phyloP scores from a whole-genome alignment of 352 stramenopile genomes.

The Pythium dissotocum region DNA sequence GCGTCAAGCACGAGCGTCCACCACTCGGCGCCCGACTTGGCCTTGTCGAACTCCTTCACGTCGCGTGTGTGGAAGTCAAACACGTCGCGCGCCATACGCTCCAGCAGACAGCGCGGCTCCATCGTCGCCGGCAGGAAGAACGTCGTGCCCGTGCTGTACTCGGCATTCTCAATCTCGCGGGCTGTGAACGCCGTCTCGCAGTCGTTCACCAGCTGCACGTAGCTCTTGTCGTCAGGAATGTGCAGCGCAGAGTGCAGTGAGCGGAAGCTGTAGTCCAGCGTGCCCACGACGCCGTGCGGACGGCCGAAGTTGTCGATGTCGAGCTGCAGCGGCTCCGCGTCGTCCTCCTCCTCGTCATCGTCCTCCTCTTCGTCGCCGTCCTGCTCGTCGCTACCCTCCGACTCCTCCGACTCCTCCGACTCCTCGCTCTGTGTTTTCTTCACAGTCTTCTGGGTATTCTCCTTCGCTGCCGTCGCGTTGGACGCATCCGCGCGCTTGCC shows the following conservation, averaged over 20 bases:
- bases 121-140: conserved; percentile 58
- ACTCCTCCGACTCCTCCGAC: background rate
- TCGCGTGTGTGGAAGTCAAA: conserved; percentile 73
- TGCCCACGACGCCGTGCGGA: conserved; percentile 28
- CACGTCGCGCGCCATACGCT: conserved; percentile 71
- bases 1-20: conserved; percentile 82
- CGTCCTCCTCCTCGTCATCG: conserved; percentile 20
- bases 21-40: conserved; percentile 82
- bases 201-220: conserved; percentile 36
- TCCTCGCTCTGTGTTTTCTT: background rate
- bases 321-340: conserved; percentile 28
- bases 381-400: conserved; percentile 6
- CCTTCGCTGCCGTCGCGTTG: background rate
- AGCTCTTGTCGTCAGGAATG: conserved; percentile 31
- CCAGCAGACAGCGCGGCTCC: conserved; percentile 56
- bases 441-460: background rate
- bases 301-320: conserved; percentile 37
- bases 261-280: conserved; percentile 34
- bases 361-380: conserved; percentile 11
- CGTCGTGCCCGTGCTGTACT: conserved; percentile 58
- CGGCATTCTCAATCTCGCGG: conserved; percentile 45
- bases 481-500: background rate
- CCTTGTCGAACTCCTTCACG: conserved; percentile 42
- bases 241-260: conserved; percentile 28
- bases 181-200: conserved; percentile 53